phyloP scores from a whole-genome alignment of 2,329 filamentous ascomycete genomes.

The Epichloe typhina region DNA sequence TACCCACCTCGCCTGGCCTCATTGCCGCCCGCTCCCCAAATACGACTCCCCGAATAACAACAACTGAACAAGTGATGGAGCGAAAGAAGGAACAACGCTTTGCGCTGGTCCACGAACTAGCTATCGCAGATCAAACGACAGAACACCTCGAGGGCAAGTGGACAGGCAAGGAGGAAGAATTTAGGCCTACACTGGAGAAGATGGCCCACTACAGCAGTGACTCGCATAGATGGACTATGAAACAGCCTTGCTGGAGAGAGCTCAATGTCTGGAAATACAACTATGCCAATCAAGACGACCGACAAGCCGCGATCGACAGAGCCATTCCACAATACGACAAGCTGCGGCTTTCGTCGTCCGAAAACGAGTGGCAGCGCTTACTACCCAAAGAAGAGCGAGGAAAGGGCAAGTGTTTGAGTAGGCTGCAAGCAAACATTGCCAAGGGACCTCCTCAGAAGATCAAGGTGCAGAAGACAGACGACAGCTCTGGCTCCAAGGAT shows the following conservation, averaged over 20 bases:
- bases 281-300: constrained; percentile 39
- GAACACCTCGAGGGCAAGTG: constrained; percentile 37
- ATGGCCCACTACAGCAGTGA: constrained; percentile 39
- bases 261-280: constrained; percentile 51
- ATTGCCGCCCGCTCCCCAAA: constrained; percentile 42
- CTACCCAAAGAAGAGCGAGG: constrained; percentile 44
- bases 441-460: constrained; percentile 37
- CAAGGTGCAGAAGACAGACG: constrained; percentile 37
- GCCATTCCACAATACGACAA: constrained; percentile 48
- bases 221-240: constrained; percentile 40
- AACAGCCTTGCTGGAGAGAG: constrained; percentile 47
- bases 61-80: constrained; percentile 38
- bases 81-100: constrained; percentile 39
- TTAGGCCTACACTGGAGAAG: constrained; percentile 41
- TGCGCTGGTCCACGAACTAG: constrained; percentile 47
- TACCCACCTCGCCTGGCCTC: constrained; percentile 42
- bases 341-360: constrained; percentile 39
- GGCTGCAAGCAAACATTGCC: constrained; percentile 45
- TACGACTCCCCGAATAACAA: constrained; percentile 33
- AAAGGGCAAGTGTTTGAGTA: constrained; percentile 46
- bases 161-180: constrained; percentile 38
- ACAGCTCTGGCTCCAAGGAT: constrained; percentile 28
- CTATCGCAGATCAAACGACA: constrained; percentile 37
- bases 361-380: constrained; percentile 49
- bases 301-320: constrained; percentile 47